These are phyloP conservation scores for Arabis alpina DNA, from an alignment of 345 rosid species.

Conservation along the genomic window DNA sequence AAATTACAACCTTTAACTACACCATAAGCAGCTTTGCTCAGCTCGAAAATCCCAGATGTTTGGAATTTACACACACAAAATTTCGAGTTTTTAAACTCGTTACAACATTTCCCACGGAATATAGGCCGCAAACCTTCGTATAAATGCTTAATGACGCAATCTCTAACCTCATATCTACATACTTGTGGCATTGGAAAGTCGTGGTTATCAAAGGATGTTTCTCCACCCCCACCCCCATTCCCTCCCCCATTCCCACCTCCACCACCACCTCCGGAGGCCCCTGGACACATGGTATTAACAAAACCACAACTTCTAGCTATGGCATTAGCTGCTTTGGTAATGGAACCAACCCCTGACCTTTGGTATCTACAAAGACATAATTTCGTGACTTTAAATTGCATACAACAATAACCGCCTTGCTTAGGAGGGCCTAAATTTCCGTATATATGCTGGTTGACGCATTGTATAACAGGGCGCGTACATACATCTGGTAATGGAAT, in stretches of 20 bases:
- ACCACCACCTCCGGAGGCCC: too few species aligned
- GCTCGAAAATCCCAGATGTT: background rate
- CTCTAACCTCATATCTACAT: conserved; percentile 2
- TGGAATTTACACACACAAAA: background rate
- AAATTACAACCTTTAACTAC: conserved; percentile 3
- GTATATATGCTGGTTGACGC: background rate
- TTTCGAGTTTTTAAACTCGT: background rate
- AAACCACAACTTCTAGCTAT: too few species aligned
- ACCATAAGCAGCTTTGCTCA: background rate
- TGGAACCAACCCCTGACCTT: too few species aligned
- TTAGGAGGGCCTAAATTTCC: background rate
- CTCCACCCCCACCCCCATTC: too few species aligned
- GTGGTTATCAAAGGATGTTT: too few species aligned
- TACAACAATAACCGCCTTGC: background rate
- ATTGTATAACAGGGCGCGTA: too few species aligned
- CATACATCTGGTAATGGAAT: too few species aligned
- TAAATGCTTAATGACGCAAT: background rate
- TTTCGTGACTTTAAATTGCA: background rate
- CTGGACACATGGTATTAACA: too few species aligned
- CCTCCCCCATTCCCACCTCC: too few species aligned
- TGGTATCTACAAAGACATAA: background rate
- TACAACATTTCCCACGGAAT: background rate
- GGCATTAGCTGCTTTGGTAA: too few species aligned
- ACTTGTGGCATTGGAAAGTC: background rate
- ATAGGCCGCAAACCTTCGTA: background rate